Conservation (phyloP, 1,284 basidiomycete genomes). For the Apiotrichum mycotoxinovorans region DNA sequence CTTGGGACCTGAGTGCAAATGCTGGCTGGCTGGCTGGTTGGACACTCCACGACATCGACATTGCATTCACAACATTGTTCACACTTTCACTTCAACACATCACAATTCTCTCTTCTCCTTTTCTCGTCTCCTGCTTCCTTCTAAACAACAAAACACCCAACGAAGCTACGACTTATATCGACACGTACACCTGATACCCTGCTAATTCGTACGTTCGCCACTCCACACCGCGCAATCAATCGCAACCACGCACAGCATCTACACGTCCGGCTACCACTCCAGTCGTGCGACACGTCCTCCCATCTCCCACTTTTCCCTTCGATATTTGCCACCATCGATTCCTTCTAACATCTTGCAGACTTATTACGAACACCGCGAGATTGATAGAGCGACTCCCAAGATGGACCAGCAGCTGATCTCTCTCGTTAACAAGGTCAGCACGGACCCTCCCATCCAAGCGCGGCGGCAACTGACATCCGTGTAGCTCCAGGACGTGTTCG, state of each 20-base stretch:
- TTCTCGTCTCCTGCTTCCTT: background rate
- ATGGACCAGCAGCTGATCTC: constrained; percentile 52
- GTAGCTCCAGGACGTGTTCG: constrained; percentile 56
- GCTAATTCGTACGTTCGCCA: background rate
- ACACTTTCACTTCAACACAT: too few relatives aligned
- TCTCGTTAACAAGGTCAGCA: constrained; percentile 51
- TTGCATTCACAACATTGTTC: too few relatives aligned
- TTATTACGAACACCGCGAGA: constrained; percentile 3
- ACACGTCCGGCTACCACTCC: background rate
- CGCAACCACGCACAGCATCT: too few relatives aligned
- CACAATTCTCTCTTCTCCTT: too few relatives aligned
- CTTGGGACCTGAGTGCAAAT: too few relatives aligned
- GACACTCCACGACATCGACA: too few relatives aligned
- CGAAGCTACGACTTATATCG: background rate
- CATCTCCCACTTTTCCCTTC: background rate
- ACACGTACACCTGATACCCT: background rate
- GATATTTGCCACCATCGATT: background rate
- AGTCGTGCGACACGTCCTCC: background rate
- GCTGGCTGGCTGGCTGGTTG: too few relatives aligned
- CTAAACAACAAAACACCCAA: background rate
- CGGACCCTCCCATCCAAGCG: background rate
- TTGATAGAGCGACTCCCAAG: constrained; percentile 9
- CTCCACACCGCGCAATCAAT: background rate
- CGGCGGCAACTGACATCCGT: constrained; percentile 4
- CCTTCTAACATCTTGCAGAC: background rate